Evolutionary conservation across 139 green algal species (phyloP).

Genomic region (Picochlorum sp.): DNA sequence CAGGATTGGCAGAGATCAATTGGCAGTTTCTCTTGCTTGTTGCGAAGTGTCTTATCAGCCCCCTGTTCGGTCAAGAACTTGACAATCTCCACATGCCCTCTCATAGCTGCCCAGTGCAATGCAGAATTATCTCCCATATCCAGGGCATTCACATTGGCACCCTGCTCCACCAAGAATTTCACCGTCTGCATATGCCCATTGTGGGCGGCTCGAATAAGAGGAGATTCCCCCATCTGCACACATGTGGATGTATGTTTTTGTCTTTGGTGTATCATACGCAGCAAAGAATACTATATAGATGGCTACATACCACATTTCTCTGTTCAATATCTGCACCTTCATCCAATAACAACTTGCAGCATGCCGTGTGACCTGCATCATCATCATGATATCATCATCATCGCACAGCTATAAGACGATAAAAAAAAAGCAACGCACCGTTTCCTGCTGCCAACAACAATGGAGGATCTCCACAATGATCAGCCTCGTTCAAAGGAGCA

Average conservation of each 20-base stretch:
- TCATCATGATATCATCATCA: background rate
- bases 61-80: conserved; percentile 57
- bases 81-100: conserved; percentile 91
- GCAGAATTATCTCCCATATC: conserved; percentile 91
- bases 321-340: conserved; percentile 86
- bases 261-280: no score
- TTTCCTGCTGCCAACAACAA: conserved; percentile 82
- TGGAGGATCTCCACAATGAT: conserved; percentile 88
- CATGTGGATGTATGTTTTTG: no score
- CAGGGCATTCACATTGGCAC: conserved; percentile 58
- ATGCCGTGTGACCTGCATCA: conserved; percentile 54
- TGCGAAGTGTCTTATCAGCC: conserved; percentile 47
- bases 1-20: conserved; percentile 56
- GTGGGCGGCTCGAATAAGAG: conserved; percentile 76
- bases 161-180: conserved; percentile 61
- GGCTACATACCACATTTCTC: conserved; percentile 55
- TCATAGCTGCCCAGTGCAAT: conserved; percentile 91
- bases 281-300: no score
- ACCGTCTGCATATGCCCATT: conserved; percentile 81
- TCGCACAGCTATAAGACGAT: background rate
- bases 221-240: conserved; percentile 69
- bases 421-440: conserved; percentile 31
- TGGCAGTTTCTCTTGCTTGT: conserved; percentile 62
- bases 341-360: conserved; percentile 63
- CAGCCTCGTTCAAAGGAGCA: conserved; percentile 80